These are phyloP conservation scores for Fusarium agapanthi DNA, from an alignment of 2,329 filamentous ascomycete genomes.

Conservation along the genomic window DNA sequence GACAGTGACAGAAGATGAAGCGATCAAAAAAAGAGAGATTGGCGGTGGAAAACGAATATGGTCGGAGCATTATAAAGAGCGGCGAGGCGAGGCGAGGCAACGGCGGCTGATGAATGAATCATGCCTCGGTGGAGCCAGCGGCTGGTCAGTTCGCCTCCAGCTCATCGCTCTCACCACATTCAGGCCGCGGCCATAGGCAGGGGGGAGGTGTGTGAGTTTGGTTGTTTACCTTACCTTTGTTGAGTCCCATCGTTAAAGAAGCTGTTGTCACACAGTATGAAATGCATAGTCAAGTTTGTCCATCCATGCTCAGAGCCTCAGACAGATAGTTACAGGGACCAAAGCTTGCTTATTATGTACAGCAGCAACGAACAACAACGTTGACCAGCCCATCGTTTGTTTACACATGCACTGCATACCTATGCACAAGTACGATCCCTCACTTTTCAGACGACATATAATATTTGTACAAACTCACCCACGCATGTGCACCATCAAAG, in stretches of 20 bases:
- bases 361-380: slow-evolving; percentile 14
- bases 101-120: slow-evolving; percentile 46
- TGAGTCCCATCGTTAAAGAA: background rate
- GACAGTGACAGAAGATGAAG: slow-evolving; percentile 23
- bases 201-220: slow-evolving; percentile 21
- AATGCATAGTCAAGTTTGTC: background rate
- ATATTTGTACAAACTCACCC: background rate
- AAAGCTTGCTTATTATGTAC: slow-evolving; percentile 10
- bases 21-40: slow-evolving; percentile 7
- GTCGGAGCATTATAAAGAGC: slow-evolving; percentile 39
- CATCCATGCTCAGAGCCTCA: background rate
- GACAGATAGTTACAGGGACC: slow-evolving; percentile 6
- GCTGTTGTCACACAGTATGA: slow-evolving; percentile 34
- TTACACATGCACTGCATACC: slow-evolving; percentile 20
- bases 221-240: slow-evolving; percentile 19
- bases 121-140: slow-evolving; percentile 41
- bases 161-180: slow-evolving; percentile 31
- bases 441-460: background rate
- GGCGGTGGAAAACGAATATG: slow-evolving; percentile 8
- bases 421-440: slow-evolving; percentile 13
- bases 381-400: slow-evolving; percentile 7
- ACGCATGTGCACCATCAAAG: background rate
- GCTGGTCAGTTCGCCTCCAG: slow-evolving; percentile 41
- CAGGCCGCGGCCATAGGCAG: slow-evolving; percentile 17
- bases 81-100: slow-evolving; percentile 23